Percentiles rank a stretch among this genome's conserved stretches.
Conservation (phyloP, 225 moss, liverwort and hornwort species). For the Pleurozium schreberi region DNA sequence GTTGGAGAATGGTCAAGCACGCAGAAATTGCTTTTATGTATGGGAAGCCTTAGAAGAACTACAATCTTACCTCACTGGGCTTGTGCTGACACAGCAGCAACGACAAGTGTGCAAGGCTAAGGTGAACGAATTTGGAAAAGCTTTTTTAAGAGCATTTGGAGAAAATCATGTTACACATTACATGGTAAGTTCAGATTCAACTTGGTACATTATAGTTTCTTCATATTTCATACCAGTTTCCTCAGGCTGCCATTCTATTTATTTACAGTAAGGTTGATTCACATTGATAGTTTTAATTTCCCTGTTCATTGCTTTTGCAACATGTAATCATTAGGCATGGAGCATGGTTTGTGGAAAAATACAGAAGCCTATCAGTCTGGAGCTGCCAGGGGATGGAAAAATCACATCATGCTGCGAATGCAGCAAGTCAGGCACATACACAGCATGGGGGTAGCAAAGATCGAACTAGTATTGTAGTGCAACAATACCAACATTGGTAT, state of each 20-base stretch:
- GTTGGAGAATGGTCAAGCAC: background rate
- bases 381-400: background rate
- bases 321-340: background rate
- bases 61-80: background rate
- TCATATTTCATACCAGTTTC: background rate
- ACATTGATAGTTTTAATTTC: background rate
- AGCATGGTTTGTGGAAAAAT: background rate
- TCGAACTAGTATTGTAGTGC: background rate
- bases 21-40: background rate
- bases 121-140: background rate
- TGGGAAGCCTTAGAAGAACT: background rate
- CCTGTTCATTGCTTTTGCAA: background rate
- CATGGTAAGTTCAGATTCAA: background rate
- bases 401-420: no score
- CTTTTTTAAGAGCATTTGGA: background rate
- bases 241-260: background rate
- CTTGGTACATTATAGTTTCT: background rate
- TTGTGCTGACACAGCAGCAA: background rate
- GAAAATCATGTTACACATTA: background rate
- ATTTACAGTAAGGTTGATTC: background rate
- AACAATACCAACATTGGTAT: background rate
- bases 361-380: background rate
- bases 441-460: background rate
- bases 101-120: background rate
- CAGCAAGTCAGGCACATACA: background rate